These are phyloP conservation scores for Aspergillus jensenii DNA, from an alignment of 2,329 filamentous ascomycete species.

Conservation along the genomic window DNA sequence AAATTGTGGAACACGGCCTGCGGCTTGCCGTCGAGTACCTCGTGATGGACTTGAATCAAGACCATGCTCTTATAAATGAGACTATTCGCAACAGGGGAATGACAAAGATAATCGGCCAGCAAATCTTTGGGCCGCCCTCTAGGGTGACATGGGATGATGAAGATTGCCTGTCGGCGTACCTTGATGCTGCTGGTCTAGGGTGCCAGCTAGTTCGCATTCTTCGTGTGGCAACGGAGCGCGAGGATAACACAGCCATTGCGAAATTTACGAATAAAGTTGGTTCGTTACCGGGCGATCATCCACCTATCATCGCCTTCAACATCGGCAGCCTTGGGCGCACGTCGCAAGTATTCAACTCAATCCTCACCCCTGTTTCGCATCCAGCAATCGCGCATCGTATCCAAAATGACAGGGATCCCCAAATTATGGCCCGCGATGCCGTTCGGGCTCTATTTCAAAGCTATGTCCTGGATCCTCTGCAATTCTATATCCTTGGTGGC, in stretches of 20 bases:
- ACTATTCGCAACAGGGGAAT: conserved; percentile 36
- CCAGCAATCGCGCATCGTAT: conserved; percentile 30
- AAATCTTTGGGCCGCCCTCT: conserved; percentile 31
- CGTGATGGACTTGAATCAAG: conserved; percentile 36
- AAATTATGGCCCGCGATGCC: conserved; percentile 39
- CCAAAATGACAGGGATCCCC: conserved; percentile 29
- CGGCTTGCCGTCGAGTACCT: conserved; percentile 44
- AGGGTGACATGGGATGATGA: conserved; percentile 36
- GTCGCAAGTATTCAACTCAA: conserved; percentile 45
- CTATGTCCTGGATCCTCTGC: conserved; percentile 42
- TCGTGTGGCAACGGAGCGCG: conserved; percentile 32
- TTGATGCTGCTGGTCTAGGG: conserved; percentile 36
- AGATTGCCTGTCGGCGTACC: conserved; percentile 31
- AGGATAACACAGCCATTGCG: conserved; percentile 38
- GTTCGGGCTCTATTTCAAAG: conserved; percentile 41
- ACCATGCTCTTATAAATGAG: conserved; percentile 25
- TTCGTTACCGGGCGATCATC: conserved; percentile 29
- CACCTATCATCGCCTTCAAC: conserved; percentile 43
- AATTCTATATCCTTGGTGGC: conserved; percentile 44
- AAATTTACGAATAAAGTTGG: conserved; percentile 40
- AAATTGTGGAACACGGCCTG: conserved; percentile 40
- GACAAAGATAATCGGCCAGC: conserved; percentile 44
- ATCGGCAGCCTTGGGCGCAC: conserved; percentile 41
- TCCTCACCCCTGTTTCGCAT: conserved; percentile 43
- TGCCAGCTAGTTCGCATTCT: conserved; percentile 43